Evolutionary conservation across 2,329 filamentous ascomycete genomes (phyloP), one percentile per base, ranked within the genome.

Genomic region (Fusarium proliferatum): DNA sequence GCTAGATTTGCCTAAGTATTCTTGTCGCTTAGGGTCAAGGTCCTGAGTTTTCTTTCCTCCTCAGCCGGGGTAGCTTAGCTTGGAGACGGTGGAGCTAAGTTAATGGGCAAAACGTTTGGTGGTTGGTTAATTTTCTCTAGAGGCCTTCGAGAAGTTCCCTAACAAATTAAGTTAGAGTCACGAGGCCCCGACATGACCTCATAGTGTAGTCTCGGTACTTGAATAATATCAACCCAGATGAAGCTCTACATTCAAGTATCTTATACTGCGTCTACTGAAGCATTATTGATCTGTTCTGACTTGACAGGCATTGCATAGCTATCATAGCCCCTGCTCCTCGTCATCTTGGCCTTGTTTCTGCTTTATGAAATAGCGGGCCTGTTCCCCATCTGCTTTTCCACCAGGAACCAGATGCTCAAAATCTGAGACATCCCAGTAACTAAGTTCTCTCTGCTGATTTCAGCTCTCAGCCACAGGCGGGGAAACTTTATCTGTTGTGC

Each of bases 151-250:
- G 57, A 74, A 69, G 68, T 59, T 49, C 53, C 33, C 34, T 55
- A 7, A 55, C 51, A 41, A 55, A 55, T 41, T 30, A 17, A 55
- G 51, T 55, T 55, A 45, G 65, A 65, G 73, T 75, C 72, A 75
- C 72, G 72, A 75, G 72, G 69, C 48, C 59, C 58, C 52, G 59
- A 69, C 73, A 75, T 75, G 73, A 75, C 72, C 69, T 74, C 72
- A 74, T 73, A 43, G 16, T 28, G 12, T 21, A 41, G 48, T 17
- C 55, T 73, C 61, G 52, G 59, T 57, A 72, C 43, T 49, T 26
- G n/a, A 59, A 45, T 64, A 33, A 61, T 46, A 42, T 62, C 30
- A 68, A 55, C 65, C 42, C 55, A 15, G 41, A 34, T 43, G 23
- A 33, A 43, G 23, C 23, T 8, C 30, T 5, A 46, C 9, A 17